These are phyloP conservation scores for Cucumis hystrix DNA, from an alignment of 306 rosid species.

Conservation along the genomic window DNA sequence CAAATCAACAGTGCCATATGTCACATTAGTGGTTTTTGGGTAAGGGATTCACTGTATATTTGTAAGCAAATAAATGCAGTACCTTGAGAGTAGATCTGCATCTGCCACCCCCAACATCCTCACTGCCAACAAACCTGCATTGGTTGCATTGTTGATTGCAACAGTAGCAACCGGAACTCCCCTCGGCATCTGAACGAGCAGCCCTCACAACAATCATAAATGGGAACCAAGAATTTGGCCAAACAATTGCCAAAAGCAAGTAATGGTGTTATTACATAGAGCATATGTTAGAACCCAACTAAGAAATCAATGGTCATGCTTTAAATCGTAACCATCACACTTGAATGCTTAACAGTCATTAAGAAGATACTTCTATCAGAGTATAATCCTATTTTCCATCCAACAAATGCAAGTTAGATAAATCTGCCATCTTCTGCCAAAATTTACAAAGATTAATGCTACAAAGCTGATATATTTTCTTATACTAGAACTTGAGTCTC, in stretches of 20 bases:
- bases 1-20: not conserved
- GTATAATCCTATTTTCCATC: not conserved
- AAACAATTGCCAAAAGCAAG: not conserved
- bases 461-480: not conserved
- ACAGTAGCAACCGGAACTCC: constrained; percentile 88
- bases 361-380: not conserved
- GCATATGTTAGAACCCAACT: not conserved
- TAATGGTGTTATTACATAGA: not conserved
- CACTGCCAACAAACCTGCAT: constrained; percentile 64
- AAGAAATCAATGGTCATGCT: not conserved
- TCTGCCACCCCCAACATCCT: constrained; percentile 40
- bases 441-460: not conserved
- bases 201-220: not conserved
- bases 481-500: not conserved
- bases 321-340: not conserved
- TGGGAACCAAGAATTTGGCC: not conserved
- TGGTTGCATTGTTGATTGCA: constrained; percentile 70
- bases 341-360: not conserved
- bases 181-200: constrained; percentile 54
- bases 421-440: not conserved
- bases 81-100: constrained; percentile 46
- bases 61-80: not conserved
- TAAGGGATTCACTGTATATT: not conserved
- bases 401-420: not conserved
- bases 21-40: not conserved